phyloP scores from a whole-genome alignment of 1,139 yeast species.

The Sugiyamaella sp. region DNA sequence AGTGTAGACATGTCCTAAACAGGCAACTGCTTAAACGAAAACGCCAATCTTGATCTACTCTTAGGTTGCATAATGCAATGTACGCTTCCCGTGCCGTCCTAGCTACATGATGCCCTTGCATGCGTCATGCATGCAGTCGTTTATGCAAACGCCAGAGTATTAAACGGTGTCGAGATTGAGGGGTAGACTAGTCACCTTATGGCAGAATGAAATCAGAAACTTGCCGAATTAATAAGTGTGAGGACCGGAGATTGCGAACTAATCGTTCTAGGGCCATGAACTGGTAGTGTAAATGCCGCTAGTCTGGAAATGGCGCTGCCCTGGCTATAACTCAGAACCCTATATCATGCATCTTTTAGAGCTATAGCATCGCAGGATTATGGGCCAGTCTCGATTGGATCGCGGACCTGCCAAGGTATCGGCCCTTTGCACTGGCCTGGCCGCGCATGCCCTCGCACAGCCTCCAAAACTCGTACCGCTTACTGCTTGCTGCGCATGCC shows the following conservation, averaged over 20 bases:
- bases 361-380: too few species aligned
- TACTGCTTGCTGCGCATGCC: too few species aligned
- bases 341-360: not conserved
- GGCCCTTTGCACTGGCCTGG: not conserved
- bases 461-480: too few species aligned
- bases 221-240: too few species aligned
- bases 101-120: not conserved
- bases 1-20: not conserved
- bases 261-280: too few species aligned
- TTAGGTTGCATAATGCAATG: conserved; percentile 3
- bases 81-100: conserved; percentile 7
- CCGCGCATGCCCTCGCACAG: too few species aligned
- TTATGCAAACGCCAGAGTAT: too few species aligned
- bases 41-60: conserved; percentile 11
- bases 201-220: not conserved
- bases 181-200: too few species aligned
- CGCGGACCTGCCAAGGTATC: not conserved
- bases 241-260: too few species aligned
- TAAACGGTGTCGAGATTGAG: too few species aligned
- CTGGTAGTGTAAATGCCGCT: too few species aligned
- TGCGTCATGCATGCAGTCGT: not conserved
- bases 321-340: not conserved
- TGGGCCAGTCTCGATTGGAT: not conserved
- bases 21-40: conserved; percentile 1
- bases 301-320: not conserved